Evolutionary conservation across 108 stramenopile genomes (phyloP), one percentile per base, ranked within the genome.

Genomic region (Cyclotella atomus): DNA sequence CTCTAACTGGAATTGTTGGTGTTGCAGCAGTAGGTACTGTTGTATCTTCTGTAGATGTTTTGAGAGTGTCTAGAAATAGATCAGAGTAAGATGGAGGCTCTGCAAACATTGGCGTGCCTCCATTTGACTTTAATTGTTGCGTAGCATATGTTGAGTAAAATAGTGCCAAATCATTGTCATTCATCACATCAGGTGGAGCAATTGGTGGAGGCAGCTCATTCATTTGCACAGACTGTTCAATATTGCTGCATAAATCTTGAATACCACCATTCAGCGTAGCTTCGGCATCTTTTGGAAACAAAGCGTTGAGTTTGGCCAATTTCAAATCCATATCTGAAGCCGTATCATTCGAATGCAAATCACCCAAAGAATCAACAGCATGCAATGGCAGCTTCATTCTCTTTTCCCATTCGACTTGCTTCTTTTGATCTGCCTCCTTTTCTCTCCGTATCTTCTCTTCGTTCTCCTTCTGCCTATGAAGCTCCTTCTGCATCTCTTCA

Each of bases 401-500:
- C 36, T 71, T 36, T 57, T 85, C 78, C 70, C 75, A 76, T 78
- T 88, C 86, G 52, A 74, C 34, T 25, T 77, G 69, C 23, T 65
- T 43, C 60, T 77, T 59, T 25, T 79, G n/a, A 74, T 33, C 30
- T 77, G 69, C 23, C 66, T 43, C 60, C 76, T 59, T 25, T 79
- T 63, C 36, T 81, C 75, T 29, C 76, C 87, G 52, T 83, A 59
- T 76, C 68, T 66, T 38, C 54, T 19, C 36, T 34, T 68, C 75
- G 28, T 71, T 68, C 20, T 54, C 68, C 21, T 73, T 54, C 45
- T 52, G 45, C 65, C 47, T 29, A 17, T 33, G 56, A 9, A 41
- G 6, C 38, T n/a, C n/a, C 25, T 65, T 83, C 57, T 83, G 67
- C 29, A 68, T 33, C 65, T 95, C 94, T 61, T 92, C 82, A 30